These are phyloP conservation scores for Fomes fomentarius DNA, from an alignment of 1,284 basidiomycete species.

Conservation along the genomic window DNA sequence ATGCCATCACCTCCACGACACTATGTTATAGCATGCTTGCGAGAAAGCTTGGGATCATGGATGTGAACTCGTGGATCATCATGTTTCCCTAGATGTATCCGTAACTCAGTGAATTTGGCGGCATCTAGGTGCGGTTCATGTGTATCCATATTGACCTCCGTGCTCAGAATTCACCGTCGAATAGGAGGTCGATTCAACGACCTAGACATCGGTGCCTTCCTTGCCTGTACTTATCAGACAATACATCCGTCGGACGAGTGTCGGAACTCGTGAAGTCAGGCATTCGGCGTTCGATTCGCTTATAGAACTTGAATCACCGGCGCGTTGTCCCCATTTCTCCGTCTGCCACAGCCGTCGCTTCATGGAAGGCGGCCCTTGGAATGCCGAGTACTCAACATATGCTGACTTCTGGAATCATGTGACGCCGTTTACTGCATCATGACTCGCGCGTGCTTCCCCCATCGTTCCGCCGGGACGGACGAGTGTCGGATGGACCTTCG, in stretches of 20 bases:
- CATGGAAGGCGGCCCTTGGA: too few species aligned
- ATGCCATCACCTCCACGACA: slow-evolving; percentile 25
- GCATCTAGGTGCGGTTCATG: too few species aligned
- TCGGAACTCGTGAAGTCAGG: not conserved
- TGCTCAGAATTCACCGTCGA: too few species aligned
- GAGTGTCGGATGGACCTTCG: slow-evolving; percentile 21
- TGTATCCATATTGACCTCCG: too few species aligned
- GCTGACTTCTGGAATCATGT: slow-evolving; percentile 13
- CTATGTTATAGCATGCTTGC: slow-evolving; percentile 18
- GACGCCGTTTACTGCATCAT: slow-evolving; percentile 4
- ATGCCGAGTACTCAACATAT: too few species aligned
- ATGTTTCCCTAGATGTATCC: too few species aligned
- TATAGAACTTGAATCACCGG: not conserved
- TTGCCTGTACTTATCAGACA: not conserved
- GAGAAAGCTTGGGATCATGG: not conserved
- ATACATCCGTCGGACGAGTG: not conserved
- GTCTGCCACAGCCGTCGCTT: not conserved
- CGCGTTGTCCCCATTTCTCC: not conserved
- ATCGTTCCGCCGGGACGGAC: slow-evolving; percentile 13
- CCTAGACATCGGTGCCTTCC: too few species aligned
- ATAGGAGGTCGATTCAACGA: too few species aligned
- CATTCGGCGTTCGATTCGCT: not conserved
- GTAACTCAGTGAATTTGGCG: too few species aligned
- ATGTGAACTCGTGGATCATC: too few species aligned
- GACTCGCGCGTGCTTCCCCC: not conserved